A percentile compares a stretch with the other conserved stretches of the same genome.
Conservation (phyloP, 495 filamentous ascomycete genomes). For the Evansstolkia leycettana region DNA sequence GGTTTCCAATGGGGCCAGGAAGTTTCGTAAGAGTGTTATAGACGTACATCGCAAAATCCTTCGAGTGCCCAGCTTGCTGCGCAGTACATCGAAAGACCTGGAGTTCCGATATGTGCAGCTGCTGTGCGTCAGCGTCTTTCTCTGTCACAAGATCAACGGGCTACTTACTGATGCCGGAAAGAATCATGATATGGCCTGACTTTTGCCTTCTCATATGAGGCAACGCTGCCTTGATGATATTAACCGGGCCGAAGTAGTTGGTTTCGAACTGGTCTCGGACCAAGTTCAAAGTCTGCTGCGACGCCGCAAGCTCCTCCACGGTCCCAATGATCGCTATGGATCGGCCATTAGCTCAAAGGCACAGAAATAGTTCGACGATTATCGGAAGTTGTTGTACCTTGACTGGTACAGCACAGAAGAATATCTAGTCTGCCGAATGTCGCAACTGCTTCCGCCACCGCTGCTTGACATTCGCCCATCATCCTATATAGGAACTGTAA, state of each 20-base stretch:
- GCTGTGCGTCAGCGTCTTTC: conserved; percentile 8
- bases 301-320: conserved; percentile 76
- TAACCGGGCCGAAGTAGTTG: conserved; percentile 88
- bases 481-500: conserved; percentile 18
- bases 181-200: conserved; percentile 77
- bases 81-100: conserved; percentile 80
- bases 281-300: conserved; percentile 58
- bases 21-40: conserved; percentile 4
- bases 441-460: conserved; percentile 73
- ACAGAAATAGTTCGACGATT: too few relatives aligned
- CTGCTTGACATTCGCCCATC: conserved; percentile 56
- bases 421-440: conserved; percentile 83
- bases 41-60: conserved; percentile 75
- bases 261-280: conserved; percentile 87
- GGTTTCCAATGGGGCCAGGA: background rate
- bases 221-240: conserved; percentile 83
- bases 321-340: conserved; percentile 68
- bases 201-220: conserved; percentile 67
- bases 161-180: conserved; percentile 66
- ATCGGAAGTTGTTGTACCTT: conserved; percentile 44
- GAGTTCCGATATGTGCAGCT: conserved; percentile 85
- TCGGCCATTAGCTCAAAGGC: conserved; percentile 5
- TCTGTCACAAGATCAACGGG: background rate
- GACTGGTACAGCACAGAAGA: conserved; percentile 73
- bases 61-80: conserved; percentile 92